Evolutionary conservation across 805 yeast genomes (phyloP), one percentile per base, ranked within the genome.

Genomic region (Starmerella bacillaris): DNA sequence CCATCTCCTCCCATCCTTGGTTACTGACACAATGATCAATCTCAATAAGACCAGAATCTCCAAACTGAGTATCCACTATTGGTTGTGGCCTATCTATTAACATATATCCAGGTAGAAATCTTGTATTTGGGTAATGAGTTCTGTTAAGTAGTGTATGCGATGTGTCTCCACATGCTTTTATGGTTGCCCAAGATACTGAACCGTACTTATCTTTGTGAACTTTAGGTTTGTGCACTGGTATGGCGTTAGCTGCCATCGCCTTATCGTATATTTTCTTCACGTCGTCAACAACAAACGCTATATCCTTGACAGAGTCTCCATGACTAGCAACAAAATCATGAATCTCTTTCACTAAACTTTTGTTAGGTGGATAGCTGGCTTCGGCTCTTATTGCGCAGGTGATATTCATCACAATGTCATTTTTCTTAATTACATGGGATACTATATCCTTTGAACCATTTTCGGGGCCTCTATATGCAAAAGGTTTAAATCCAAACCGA

Each of bases 1-100:
- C 63, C 76, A 78, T 69, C 45, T 67, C 59, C 47, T 72, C 56
- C 84, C 84, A 77, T 28, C 65, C 68, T 44, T 72, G 73, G 54
- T 78, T 79, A 44, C 76, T 84, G 15, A 80, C 93, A 49, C 80
- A 73, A 48, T 79, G 93, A 54, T 79, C 93, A 40, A 80, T 67
- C 4, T 51, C 47, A 1, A 45, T 46, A 27, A 74, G 54, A 1
- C 52, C 40, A 14, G 70, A 51, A n/a, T 54, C 54, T 7, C 65
- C 65, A 7, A 58, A 40, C 12, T 43, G 24, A 12, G 24, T 14
- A 33, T 48, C 46, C 18, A 55, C 28, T 11, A 45, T 20, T 3
- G 44, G 49, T 33, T 49, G 48, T 3, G 47, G 31, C n/a, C n/a
- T n/a, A n/a, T n/a, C n/a, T n/a, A n/a, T n/a, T n/a, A n/a, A n/a